These are phyloP conservation scores for Suhomyces panamericanus DNA, from an alignment of 1,139 yeast genomes.

Conservation along the genomic window DNA sequence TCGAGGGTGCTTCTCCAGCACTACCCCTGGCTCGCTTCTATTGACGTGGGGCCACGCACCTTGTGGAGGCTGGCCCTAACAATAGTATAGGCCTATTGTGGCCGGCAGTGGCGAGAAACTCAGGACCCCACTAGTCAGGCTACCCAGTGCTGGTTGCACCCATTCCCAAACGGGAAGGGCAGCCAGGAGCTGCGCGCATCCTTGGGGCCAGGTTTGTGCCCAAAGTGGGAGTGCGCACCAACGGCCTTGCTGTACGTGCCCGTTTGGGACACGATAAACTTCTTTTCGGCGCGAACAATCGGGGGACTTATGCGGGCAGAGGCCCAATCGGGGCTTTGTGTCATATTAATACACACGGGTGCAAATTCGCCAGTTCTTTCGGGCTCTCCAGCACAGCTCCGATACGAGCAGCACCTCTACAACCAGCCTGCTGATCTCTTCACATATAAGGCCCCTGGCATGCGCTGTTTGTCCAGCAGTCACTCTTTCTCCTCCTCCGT, in stretches of 20 bases:
- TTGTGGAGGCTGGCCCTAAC: slow-evolving; percentile 1
- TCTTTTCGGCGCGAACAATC: no score
- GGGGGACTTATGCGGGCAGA: slow-evolving; percentile 1
- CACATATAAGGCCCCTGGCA: neutral
- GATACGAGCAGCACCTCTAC: neutral
- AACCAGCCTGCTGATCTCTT: neutral
- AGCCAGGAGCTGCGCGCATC: slow-evolving; percentile 6
- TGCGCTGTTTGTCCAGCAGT: neutral
- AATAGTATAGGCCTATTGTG: neutral
- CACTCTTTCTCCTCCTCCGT: neutral
- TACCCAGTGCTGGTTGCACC: slow-evolving; percentile 6
- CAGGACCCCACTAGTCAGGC: neutral
- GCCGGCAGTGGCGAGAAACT: neutral
- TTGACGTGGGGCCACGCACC: neutral
- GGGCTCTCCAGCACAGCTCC: neutral
- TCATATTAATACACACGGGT: slow-evolving; percentile 1
- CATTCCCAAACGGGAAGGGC: slow-evolving; percentile 4
- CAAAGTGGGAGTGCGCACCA: slow-evolving; percentile 4
- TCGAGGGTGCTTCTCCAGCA: no score
- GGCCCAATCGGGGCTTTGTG: slow-evolving; percentile 10
- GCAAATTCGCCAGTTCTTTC: slow-evolving; percentile 1
- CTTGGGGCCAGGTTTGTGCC: slow-evolving; percentile 3
- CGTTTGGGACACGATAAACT: neutral
- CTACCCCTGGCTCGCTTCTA: neutral
- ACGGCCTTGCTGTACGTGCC: slow-evolving; percentile 1